Evolutionary conservation across 2,329 filamentous ascomycete species (phyloP).

Genomic region (Aspergillus sp.): DNA sequence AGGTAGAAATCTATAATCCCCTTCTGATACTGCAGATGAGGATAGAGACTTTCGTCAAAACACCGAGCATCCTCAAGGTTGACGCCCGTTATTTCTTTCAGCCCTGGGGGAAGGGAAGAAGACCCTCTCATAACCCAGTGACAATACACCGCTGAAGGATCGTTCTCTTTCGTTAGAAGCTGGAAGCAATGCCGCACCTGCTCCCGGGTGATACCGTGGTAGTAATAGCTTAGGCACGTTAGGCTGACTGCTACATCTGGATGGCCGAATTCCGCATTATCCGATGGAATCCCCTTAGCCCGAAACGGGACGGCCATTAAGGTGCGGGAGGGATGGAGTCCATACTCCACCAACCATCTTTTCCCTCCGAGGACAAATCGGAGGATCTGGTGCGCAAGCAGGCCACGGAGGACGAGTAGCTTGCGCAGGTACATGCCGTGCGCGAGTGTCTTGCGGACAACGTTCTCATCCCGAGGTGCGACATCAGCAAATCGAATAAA

Average conservation of each 20-base stretch:
- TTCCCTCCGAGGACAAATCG: constrained; percentile 56
- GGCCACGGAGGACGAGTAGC: constrained; percentile 38
- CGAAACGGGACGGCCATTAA: constrained; percentile 59
- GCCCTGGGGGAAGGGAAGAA: constrained; percentile 33
- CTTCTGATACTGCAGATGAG: constrained; percentile 53
- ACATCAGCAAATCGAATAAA: constrained; percentile 9
- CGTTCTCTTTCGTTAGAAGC: constrained; percentile 51
- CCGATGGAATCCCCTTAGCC: constrained; percentile 58
- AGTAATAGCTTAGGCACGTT: constrained; percentile 59
- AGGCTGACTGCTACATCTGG: constrained; percentile 58
- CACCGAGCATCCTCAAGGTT: constrained; percentile 58
- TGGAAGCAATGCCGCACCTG: constrained; percentile 51
- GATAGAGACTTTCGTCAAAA: constrained; percentile 53
- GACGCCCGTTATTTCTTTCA: constrained; percentile 49
- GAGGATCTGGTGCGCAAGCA: constrained; percentile 57
- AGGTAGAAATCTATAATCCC: constrained; percentile 63
- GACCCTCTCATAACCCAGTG: constrained; percentile 27
- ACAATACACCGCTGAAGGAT: constrained; percentile 50
- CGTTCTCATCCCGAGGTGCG: not conserved
- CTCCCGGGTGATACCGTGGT: constrained; percentile 52
- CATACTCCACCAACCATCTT: constrained; percentile 65
- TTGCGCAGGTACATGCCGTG: constrained; percentile 3
- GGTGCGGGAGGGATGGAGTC: constrained; percentile 46
- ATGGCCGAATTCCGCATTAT: constrained; percentile 61
- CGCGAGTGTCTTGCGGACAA: not conserved